Conservation (phyloP, 495 filamentous ascomycete species). For the Penicillium malachiteum region DNA sequence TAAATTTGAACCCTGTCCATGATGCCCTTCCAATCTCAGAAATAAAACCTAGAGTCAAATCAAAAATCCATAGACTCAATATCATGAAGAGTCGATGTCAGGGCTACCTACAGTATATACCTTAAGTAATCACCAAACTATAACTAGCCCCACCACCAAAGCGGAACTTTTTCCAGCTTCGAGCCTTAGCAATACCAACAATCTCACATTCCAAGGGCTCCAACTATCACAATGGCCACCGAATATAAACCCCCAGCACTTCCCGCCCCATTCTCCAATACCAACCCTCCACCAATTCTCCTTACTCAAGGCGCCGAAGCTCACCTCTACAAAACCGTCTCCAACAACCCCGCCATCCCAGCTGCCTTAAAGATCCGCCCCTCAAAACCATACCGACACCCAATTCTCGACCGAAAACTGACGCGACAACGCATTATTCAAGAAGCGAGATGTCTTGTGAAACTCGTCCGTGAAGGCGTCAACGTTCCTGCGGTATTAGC, state of each 20-base stretch:
- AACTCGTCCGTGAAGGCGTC: constrained; percentile 73
- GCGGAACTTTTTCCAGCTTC: constrained; percentile 3
- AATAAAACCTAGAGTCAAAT: too few relatives aligned
- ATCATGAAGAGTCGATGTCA: too few relatives aligned
- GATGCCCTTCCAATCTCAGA: too few relatives aligned
- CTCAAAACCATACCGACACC: constrained; percentile 88
- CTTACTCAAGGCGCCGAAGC: constrained; percentile 94
- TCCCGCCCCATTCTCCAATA: constrained; percentile 63
- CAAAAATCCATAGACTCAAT: too few relatives aligned
- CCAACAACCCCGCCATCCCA: constrained; percentile 65
- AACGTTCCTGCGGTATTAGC: constrained; percentile 74
- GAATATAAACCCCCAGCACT: constrained; percentile 50
- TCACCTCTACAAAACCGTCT: constrained; percentile 83
- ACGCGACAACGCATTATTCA: constrained; percentile 82
- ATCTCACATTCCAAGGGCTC: neutral
- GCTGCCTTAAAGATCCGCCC: constrained; percentile 92
- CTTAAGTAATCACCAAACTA: too few relatives aligned
- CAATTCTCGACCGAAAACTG: constrained; percentile 80
- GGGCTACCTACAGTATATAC: too few relatives aligned
- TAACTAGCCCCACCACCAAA: neutral
- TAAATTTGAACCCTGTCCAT: too few relatives aligned
- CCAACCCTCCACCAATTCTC: constrained; percentile 55
- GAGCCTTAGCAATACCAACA: neutral
- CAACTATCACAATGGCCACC: neutral
- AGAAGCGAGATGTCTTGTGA: constrained; percentile 80